These are phyloP conservation scores for Sporothrix brasiliensis DNA, from an alignment of 2,329 filamentous ascomycete genomes.

Conservation along the genomic window DNA sequence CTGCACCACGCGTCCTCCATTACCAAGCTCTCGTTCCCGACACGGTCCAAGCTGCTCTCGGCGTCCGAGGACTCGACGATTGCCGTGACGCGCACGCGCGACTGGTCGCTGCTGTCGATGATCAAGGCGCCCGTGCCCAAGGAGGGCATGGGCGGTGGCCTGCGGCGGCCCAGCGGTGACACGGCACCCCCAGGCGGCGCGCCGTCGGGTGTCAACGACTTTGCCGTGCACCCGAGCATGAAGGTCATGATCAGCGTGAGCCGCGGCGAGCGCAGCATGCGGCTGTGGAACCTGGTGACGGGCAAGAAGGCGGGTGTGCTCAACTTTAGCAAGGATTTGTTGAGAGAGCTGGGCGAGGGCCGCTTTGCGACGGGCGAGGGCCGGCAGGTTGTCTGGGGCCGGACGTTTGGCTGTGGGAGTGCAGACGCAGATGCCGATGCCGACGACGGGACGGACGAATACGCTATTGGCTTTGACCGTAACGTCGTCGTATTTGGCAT, in stretches of 20 bases:
- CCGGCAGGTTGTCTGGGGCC: conserved; percentile 72
- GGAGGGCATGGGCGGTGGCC: conserved; percentile 47
- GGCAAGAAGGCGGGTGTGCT: conserved; percentile 93
- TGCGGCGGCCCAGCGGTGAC: conserved; percentile 75
- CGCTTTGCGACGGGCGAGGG: conserved; percentile 80
- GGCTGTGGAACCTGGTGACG: conserved; percentile 94
- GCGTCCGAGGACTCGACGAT: conserved; percentile 89
- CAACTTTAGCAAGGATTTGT: conserved; percentile 74
- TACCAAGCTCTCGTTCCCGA: conserved; percentile 78
- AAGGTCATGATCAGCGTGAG: conserved; percentile 95
- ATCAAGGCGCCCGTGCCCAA: conserved; percentile 90
- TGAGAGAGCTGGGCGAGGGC: conserved; percentile 72
- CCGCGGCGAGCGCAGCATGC: conserved; percentile 86
- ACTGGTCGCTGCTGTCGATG: conserved; percentile 84
- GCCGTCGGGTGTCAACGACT: conserved; percentile 89
- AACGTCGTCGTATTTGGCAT: conserved; percentile 84
- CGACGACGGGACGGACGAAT: conserved; percentile 69
- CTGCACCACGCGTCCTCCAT: conserved; percentile 84
- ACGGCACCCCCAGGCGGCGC: conserved; percentile 80
- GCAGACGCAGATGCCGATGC: background rate
- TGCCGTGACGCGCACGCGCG: conserved; percentile 80
- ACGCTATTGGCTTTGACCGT: conserved; percentile 84
- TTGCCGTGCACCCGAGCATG: conserved; percentile 93
- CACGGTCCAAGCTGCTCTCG: conserved; percentile 83
- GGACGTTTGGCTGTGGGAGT: conserved; percentile 39